Conservation (phyloP, 1,284 basidiomycete genomes). For the Tilletia horrida region DNA sequence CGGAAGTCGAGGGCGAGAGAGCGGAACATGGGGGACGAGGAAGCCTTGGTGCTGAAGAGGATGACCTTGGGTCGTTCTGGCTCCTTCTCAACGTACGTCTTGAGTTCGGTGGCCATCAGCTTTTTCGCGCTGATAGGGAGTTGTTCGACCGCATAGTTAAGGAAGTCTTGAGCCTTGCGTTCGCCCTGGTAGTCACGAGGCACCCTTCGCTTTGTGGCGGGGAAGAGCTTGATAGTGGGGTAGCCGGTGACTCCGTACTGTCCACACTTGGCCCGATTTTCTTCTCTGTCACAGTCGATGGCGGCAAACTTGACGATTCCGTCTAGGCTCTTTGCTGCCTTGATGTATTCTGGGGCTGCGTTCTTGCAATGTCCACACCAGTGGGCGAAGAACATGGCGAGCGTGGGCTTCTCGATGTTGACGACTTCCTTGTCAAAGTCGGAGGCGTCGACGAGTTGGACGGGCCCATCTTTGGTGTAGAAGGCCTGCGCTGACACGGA, state of each 20-base stretch:
- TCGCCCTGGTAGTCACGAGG: constrained; percentile 72
- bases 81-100: constrained; percentile 27
- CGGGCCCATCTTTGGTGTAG: constrained; percentile 42
- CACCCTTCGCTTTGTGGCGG: constrained; percentile 59
- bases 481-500: constrained; percentile 36
- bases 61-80: constrained; percentile 39
- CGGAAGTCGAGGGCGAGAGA: constrained; percentile 51
- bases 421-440: constrained; percentile 51
- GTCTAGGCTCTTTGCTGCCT: constrained; percentile 72
- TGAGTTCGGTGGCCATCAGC: constrained; percentile 61
- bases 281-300: constrained; percentile 81
- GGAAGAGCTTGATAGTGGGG: constrained; percentile 73
- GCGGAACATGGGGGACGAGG: constrained; percentile 49
- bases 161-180: constrained; percentile 70
- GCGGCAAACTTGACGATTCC: constrained; percentile 84
- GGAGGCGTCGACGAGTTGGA: constrained; percentile 31
- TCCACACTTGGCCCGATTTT: constrained; percentile 75
- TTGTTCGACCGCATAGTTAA: constrained; percentile 71
- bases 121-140: constrained; percentile 70
- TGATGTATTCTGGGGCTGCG: constrained; percentile 78
- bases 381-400: constrained; percentile 56
- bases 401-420: constrained; percentile 53
- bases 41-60: constrained; percentile 48
- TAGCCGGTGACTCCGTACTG: constrained; percentile 86
- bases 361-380: constrained; percentile 70